phyloP scores from a whole-genome alignment of 2,329 filamentous ascomycete species.

The Coniochaeta prunicola region DNA sequence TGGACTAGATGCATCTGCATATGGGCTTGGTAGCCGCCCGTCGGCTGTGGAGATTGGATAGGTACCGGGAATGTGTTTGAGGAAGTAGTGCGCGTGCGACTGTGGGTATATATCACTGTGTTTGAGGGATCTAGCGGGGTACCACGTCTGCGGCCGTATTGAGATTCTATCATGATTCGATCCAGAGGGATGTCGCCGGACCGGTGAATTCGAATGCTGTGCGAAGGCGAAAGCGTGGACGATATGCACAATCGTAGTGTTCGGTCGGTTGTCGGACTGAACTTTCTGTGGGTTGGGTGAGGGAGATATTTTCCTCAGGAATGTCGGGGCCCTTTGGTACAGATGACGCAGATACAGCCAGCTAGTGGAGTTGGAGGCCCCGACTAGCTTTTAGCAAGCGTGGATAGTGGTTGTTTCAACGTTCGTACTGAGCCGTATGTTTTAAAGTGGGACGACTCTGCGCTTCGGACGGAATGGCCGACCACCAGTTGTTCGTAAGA shows the following conservation, averaged over 20 bases:
- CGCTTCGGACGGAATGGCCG: conserved; percentile 1
- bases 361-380: background rate
- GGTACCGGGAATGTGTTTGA: conserved; percentile 38
- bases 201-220: background rate
- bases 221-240: background rate
- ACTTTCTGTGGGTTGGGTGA: background rate
- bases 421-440: background rate
- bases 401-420: background rate
- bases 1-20: conserved; percentile 22
- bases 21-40: conserved; percentile 22
- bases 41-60: conserved; percentile 20
- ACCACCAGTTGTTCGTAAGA: conserved; percentile 1
- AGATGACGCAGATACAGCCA: background rate
- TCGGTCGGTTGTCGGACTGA: background rate
- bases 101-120: conserved; percentile 40
- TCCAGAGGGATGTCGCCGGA: conserved; percentile 3
- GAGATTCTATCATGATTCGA: conserved; percentile 21
- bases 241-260: background rate
- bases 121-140: conserved; percentile 15
- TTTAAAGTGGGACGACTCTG: background rate
- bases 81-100: conserved; percentile 48
- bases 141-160: conserved; percentile 20
- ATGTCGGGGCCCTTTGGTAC: background rate
- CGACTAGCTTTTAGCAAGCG: background rate
- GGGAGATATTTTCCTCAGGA: background rate